Conservation (phyloP, 345 rosid species). For the Linum lewisii region DNA sequence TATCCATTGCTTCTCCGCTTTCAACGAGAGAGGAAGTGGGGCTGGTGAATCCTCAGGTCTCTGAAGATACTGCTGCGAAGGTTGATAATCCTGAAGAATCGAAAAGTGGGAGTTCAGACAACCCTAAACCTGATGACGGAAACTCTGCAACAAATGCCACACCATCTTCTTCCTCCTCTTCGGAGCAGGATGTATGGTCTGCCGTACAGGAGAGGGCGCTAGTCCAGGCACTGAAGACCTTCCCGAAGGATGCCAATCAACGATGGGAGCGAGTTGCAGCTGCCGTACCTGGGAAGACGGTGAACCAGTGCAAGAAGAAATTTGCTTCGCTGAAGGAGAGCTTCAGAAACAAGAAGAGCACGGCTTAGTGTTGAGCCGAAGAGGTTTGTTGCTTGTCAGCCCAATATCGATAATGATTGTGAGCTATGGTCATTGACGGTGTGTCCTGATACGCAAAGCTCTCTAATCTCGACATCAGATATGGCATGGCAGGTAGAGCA, state of each 20-base stretch:
- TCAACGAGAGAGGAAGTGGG: slow-evolving; percentile 68
- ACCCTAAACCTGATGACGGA: slow-evolving; percentile 27
- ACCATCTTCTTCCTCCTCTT: slow-evolving; percentile 28
- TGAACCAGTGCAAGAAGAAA: slow-evolving; percentile 92
- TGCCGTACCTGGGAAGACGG: slow-evolving; percentile 90
- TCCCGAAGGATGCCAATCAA: slow-evolving; percentile 80
- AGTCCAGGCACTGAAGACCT: slow-evolving; percentile 90
- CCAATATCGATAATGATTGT: too few species aligned
- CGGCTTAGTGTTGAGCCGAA: slow-evolving; percentile 13
- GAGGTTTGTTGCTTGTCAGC: too few species aligned
- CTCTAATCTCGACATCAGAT: too few species aligned
- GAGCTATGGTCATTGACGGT: too few species aligned
- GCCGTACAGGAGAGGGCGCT: slow-evolving; percentile 89
- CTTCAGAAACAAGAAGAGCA: slow-evolving; percentile 70
- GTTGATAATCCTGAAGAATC: slow-evolving; percentile 23
- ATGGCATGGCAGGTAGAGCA: too few species aligned
- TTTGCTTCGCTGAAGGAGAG: slow-evolving; percentile 68
- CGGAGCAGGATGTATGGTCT: slow-evolving; percentile 82
- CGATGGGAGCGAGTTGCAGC: slow-evolving; percentile 99
- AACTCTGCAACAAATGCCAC: slow-evolving; percentile 24
- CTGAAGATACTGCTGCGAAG: slow-evolving; percentile 19
- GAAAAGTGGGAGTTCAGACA: slow-evolving; percentile 23
- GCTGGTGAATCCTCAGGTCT: slow-evolving; percentile 18
- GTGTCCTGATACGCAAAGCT: too few species aligned
- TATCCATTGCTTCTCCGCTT: slow-evolving; percentile 70